phyloP scores from a whole-genome alignment of 148 eudicot species.

The Rhododendron henanense region DNA sequence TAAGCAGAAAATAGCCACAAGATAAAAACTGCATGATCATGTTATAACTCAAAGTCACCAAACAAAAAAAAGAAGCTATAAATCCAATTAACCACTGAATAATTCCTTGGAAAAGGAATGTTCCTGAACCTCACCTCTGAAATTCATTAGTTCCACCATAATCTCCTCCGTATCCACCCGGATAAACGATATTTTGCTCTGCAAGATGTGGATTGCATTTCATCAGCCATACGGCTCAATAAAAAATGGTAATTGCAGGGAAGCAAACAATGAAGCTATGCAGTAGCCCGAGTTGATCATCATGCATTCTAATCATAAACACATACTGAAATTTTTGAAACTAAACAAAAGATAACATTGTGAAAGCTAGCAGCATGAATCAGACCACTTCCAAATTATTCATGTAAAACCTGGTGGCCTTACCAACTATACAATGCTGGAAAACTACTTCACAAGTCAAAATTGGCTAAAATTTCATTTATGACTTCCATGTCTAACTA shows the following conservation, averaged over 20 bases:
- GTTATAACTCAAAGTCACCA: not conserved
- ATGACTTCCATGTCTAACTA: not conserved
- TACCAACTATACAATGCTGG: not conserved
- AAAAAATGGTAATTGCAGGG: not conserved
- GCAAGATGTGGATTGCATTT: constrained; percentile 17
- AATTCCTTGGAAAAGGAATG: not conserved
- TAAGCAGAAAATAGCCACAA: not conserved
- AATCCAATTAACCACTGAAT: not conserved
- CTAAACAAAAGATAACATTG: not conserved
- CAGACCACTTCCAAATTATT: not conserved
- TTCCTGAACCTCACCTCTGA: constrained; percentile 42
- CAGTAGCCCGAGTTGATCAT: not conserved
- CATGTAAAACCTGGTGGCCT: not conserved
- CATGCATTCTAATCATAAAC: not conserved
- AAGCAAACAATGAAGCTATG: not conserved
- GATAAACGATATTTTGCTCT: constrained; percentile 57
- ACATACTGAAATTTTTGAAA: not conserved
- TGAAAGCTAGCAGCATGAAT: not conserved
- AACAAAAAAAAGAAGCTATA: not conserved
- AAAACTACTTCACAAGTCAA: not conserved
- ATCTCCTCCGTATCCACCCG: constrained; percentile 50
- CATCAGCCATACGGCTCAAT: not conserved
- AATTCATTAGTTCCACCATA: constrained; percentile 34
- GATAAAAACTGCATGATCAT: not conserved
- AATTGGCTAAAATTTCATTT: not conserved